Evolutionary conservation across 257 asterid genomes (phyloP).

Genomic region (Striga asiatica): DNA sequence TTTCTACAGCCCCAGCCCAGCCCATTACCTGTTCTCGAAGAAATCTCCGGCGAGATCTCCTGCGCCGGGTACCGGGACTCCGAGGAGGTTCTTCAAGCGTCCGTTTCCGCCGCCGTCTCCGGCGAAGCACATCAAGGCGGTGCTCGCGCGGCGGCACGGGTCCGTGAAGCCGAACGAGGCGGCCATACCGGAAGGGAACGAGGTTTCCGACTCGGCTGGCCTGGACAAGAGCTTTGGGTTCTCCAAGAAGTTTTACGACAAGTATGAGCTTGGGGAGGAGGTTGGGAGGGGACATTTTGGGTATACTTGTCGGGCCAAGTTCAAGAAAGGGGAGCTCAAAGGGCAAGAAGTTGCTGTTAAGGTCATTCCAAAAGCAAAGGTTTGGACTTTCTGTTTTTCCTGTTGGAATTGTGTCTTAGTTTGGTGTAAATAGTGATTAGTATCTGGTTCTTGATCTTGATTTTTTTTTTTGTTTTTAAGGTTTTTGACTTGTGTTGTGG

Average conservation of each 20-base stretch:
- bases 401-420: not conserved
- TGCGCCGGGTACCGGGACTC: constrained; percentile 39
- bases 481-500: not conserved
- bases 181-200: constrained; percentile 57
- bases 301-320: constrained; percentile 75
- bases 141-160: constrained; percentile 70
- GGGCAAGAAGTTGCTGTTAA: constrained; percentile 86
- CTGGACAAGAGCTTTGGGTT: constrained; percentile 74
- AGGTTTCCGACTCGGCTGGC: constrained; percentile 35
- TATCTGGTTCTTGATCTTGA: constrained; percentile 13
- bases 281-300: constrained; percentile 96
- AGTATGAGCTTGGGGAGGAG: constrained; percentile 81
- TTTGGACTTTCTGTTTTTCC: constrained; percentile 8
- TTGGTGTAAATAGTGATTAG: not conserved
- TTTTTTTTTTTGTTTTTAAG: not conserved
- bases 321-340: constrained; percentile 72
- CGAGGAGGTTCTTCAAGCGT: constrained; percentile 50
- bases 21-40: constrained; percentile 59
- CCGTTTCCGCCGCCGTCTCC: constrained; percentile 92
- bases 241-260: constrained; percentile 56
- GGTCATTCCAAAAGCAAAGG: constrained; percentile 88
- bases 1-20: constrained; percentile 83
- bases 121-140: constrained; percentile 78
- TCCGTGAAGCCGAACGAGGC: constrained; percentile 70
- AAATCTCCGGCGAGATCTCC: constrained; percentile 79